Conservation (phyloP, 2,329 filamentous ascomycete genomes). For the Exophiala aquamarina region DNA sequence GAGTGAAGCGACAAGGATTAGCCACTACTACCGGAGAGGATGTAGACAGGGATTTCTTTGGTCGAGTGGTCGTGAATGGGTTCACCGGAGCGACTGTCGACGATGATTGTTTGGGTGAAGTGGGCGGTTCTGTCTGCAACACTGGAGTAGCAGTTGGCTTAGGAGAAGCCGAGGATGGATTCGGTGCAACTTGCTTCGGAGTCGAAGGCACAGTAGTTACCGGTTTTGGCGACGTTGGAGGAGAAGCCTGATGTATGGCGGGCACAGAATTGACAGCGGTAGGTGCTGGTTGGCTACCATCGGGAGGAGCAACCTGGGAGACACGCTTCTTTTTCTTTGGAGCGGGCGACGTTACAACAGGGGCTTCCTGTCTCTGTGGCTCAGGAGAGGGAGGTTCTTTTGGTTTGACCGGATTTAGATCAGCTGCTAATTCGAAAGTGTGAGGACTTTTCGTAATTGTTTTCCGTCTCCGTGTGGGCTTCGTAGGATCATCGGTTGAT, state of each 20-base stretch:
- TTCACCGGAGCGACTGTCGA: slow-evolving; percentile 10
- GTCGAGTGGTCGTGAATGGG: slow-evolving; percentile 16
- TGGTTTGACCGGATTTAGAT: slow-evolving; percentile 15
- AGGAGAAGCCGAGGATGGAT: neutral
- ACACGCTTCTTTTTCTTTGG: slow-evolving; percentile 24
- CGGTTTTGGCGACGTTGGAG: neutral
- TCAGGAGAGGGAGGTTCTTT: slow-evolving; percentile 16
- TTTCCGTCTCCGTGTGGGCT: slow-evolving; percentile 21
- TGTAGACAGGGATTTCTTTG: slow-evolving; percentile 21
- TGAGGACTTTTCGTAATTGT: slow-evolving; percentile 23
- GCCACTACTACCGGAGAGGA: slow-evolving; percentile 11
- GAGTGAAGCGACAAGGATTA: slow-evolving; percentile 24
- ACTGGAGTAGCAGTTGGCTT: slow-evolving; percentile 3
- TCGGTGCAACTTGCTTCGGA: neutral
- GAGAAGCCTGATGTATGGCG: slow-evolving; percentile 8
- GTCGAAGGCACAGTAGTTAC: neutral
- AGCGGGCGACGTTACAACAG: neutral
- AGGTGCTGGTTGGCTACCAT: neutral
- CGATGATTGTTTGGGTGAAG: slow-evolving; percentile 10
- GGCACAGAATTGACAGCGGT: slow-evolving; percentile 13
- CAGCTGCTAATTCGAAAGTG: slow-evolving; percentile 22
- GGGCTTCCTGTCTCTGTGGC: slow-evolving; percentile 9
- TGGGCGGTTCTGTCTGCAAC: slow-evolving; percentile 2
- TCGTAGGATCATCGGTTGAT: slow-evolving; percentile 13
- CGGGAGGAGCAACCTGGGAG: slow-evolving; percentile 11